Conservation (phyloP, 164 flowering plant genomes). For the Pachysandra terminalis region DNA sequence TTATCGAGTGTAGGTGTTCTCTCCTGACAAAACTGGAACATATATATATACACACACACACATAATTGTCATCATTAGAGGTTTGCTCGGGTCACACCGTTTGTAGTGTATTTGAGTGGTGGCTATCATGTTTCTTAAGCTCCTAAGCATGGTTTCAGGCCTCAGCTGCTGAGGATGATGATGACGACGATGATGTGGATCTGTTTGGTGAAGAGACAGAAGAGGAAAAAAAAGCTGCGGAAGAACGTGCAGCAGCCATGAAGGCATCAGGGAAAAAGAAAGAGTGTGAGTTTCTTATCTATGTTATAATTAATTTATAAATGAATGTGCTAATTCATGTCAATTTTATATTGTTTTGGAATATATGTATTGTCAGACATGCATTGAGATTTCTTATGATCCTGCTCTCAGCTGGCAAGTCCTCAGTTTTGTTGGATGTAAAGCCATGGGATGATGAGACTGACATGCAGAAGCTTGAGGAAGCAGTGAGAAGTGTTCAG, state of each 20-base stretch:
- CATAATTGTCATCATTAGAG: background rate
- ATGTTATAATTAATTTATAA: too few species aligned
- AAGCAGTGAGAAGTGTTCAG: conserved; percentile 63
- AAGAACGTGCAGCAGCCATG: conserved; percentile 75
- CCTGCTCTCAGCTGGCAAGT: conserved; percentile 72
- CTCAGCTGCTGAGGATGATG: conserved; percentile 62
- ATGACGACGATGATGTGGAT: conserved; percentile 83
- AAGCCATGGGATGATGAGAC: conserved; percentile 98
- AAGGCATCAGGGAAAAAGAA: conserved; percentile 90
- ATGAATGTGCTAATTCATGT: too few species aligned
- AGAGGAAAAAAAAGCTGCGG: conserved; percentile 96
- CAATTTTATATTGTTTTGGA: background rate
- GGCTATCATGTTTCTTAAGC: background rate
- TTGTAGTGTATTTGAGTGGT: background rate
- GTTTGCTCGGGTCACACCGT: background rate
- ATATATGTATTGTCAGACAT: background rate
- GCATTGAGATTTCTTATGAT: background rate
- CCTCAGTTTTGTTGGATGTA: conserved; percentile 80
- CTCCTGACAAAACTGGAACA: too few species aligned
- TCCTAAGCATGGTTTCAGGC: conserved; percentile 31
- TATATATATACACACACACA: too few species aligned
- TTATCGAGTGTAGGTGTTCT: too few species aligned
- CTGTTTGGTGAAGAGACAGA: conserved; percentile 98
- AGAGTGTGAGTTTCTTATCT: conserved; percentile 52
- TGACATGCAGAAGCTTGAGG: conserved; percentile 86